Percentiles rank a stretch among this genome's conserved stretches.
These are phyloP conservation scores for Colletotrichum sp. DNA, from an alignment of 2,329 filamentous ascomycete genomes.

Conservation along the genomic window DNA sequence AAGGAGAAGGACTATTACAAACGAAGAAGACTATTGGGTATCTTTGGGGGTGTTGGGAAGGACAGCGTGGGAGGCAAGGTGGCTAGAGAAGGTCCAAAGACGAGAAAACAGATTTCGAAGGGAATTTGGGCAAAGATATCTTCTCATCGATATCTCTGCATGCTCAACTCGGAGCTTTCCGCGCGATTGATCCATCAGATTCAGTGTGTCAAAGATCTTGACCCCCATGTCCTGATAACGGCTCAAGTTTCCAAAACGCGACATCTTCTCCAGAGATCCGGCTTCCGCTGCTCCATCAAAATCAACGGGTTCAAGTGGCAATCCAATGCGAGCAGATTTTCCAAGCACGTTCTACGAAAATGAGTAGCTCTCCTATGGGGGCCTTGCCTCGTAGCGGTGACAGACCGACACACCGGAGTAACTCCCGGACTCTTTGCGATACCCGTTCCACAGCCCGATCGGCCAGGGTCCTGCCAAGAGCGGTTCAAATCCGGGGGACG, in stretches of 20 bases:
- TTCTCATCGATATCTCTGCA: neutral
- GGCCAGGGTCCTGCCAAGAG: conserved; percentile 2
- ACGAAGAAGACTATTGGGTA: neutral
- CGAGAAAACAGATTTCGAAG: neutral
- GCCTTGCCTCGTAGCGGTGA: neutral
- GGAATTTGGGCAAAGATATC: neutral
- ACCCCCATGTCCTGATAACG: neutral
- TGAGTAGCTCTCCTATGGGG: neutral
- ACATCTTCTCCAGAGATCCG: neutral
- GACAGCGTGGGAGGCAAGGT: neutral
- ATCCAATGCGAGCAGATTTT: neutral
- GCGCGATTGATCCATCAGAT: neutral
- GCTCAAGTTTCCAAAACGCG: neutral
- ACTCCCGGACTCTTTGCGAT: neutral
- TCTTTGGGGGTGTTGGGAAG: neutral
- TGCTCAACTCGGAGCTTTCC: neutral
- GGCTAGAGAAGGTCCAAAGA: neutral
- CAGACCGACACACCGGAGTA: neutral
- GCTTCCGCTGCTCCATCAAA: neutral
- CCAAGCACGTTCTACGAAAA: neutral
- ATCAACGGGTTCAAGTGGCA: neutral
- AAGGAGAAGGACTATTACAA: neutral
- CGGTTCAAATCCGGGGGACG: neutral
- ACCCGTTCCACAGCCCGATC: neutral
- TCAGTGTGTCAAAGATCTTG: neutral